These are phyloP conservation scores for Kalanchoe fedtschenkoi DNA, from an alignment of 164 flowering plant species.

Conservation along the genomic window DNA sequence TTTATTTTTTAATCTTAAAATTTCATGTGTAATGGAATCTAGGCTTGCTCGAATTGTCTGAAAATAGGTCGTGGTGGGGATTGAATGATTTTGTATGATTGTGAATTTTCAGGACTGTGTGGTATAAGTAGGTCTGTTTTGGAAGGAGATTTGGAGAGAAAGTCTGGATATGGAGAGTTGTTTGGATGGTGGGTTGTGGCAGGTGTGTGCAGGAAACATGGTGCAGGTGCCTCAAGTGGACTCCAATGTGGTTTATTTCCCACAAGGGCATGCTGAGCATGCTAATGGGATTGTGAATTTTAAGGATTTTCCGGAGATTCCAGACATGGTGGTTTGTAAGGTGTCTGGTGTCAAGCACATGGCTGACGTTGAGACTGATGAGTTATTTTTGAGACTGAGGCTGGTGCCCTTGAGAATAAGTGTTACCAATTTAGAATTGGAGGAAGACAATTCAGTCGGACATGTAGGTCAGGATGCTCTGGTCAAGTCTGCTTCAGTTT, in stretches of 20 bases:
- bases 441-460: conserved; percentile 9
- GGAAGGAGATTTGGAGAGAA: neutral
- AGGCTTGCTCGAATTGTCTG: no score
- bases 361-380: conserved; percentile 47
- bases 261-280: conserved; percentile 49
- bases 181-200: conserved; percentile 50
- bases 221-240: conserved; percentile 38
- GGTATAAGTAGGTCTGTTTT: no score
- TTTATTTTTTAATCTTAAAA: no score
- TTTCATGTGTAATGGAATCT: no score
- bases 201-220: conserved; percentile 55
- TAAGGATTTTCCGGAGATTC: conserved; percentile 16
- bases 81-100: neutral
- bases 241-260: conserved; percentile 38
- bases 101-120: neutral
- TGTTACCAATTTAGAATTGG: conserved; percentile 14
- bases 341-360: conserved; percentile 26
- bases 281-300: conserved; percentile 31
- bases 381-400: conserved; percentile 33
- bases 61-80: neutral
- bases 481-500: conserved; percentile 40
- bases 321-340: conserved; percentile 25
- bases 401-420: conserved; percentile 22
- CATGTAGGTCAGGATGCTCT: conserved; percentile 14
- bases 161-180: conserved; percentile 22